A percentile compares a stretch with the other conserved stretches of the same genome.
phyloP scores from a whole-genome alignment of 805 yeast species.

The Brettanomyces custersianus region DNA sequence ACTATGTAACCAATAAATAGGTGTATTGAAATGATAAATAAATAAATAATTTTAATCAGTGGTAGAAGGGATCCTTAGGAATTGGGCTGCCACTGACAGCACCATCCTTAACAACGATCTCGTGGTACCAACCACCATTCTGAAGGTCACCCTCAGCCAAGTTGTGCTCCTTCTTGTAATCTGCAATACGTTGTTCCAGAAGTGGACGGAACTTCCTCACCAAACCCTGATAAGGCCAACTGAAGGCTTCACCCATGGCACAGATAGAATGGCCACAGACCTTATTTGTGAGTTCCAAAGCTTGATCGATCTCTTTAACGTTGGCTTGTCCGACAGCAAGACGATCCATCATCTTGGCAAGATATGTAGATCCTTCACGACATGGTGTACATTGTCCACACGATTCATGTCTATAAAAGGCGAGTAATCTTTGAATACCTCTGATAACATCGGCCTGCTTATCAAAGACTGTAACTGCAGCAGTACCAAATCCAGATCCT shows the following conservation, averaged over 20 bases:
- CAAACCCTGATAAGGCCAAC: slow-evolving; percentile 89
- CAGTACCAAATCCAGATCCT: slow-evolving; percentile 86
- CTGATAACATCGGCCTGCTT: slow-evolving; percentile 77
- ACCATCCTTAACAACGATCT: slow-evolving; percentile 53
- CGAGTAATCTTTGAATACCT: slow-evolving; percentile 77
- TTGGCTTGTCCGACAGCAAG: slow-evolving; percentile 72
- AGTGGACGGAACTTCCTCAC: slow-evolving; percentile 79
- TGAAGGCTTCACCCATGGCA: slow-evolving; percentile 89
- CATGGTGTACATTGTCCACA: slow-evolving; percentile 96
- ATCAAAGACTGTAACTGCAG: slow-evolving; percentile 88
- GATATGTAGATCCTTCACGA: slow-evolving; percentile 89
- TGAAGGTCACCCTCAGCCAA: slow-evolving; percentile 26
- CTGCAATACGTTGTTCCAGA: slow-evolving; percentile 64
- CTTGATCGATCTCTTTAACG: slow-evolving; percentile 75
- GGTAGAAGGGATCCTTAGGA: slow-evolving; percentile 32
- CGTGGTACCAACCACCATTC: slow-evolving; percentile 74
- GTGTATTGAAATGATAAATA: slow-evolving; percentile 1
- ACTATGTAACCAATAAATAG: slow-evolving; percentile 2
- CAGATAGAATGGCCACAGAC: slow-evolving; percentile 89
- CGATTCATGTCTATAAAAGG: slow-evolving; percentile 85
- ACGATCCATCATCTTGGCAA: slow-evolving; percentile 77
- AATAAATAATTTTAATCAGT: slow-evolving; percentile 8
- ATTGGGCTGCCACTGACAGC: slow-evolving; percentile 51
- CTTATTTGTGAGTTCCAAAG: slow-evolving; percentile 75
- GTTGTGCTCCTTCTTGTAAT: slow-evolving; percentile 43